Base-by-base conservation (phyloP, 2,329 filamentous ascomycete species). In the Aspergillus neoniger region DNA sequence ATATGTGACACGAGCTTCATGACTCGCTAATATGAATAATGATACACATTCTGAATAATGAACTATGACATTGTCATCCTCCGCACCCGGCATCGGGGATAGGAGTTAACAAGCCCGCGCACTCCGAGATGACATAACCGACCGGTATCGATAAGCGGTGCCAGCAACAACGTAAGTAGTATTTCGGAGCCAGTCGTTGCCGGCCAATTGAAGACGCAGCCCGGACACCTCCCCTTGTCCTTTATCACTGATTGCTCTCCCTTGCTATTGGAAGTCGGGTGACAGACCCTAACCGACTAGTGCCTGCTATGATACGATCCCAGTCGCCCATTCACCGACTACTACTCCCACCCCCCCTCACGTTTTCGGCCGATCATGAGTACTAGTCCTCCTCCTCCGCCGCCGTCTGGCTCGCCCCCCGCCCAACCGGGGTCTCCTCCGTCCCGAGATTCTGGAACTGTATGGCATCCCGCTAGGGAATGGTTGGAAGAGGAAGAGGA, bases 401-500 rank as follows among this genome's bases (percentile, higher is more conserved):
- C 30, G 32, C 32, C 69, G 38, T 61, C 64, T 38, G 58, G 61
- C 50, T 66, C 66, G 47, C 64, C 69, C 30, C 66, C 69, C 5
- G 68, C 67, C 60, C 63, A 57, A 55, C 59, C 64, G 32, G 61
- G 63, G 36, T 60, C 63, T 28, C 48, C 63, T 28, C 48, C 61
- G 17, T 65, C 65, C 41, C 59, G 63, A 17, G 70, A 67, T 39
- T 68, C 69, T 14, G 64, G 63, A 6, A 66, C 70, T 23, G 59
- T 69, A 28, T 77, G 76, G 67, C 77, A 79, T 58, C 70, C 72
- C 9, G 71, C 75, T 15, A 67, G 65, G 57, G 76, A 77, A 61
- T 77, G 71, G 74, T 67, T 74, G 19, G 77, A 78, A 56, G 72
- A 78, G 63, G 74, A 77, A 61, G 68, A 70, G 21, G 69, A 67